Conservation (phyloP, 1,284 basidiomycete genomes). For the Sporisorium exsertum region DNA sequence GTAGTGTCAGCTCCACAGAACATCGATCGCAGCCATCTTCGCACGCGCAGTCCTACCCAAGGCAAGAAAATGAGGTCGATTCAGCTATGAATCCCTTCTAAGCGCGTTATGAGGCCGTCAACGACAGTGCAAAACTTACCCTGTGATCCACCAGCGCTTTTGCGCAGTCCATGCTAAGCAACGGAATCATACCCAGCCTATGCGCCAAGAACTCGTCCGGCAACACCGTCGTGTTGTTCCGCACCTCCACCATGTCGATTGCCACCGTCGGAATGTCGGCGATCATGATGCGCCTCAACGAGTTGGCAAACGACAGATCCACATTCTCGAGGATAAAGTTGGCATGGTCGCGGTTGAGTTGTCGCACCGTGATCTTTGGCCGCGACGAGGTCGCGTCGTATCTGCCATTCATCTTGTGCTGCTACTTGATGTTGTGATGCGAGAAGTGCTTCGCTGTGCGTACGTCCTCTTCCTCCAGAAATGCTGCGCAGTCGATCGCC, state of each 20-base stretch:
- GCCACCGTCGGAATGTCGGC: constrained; percentile 73
- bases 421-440: not conserved
- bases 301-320: constrained; percentile 67
- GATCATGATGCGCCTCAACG: constrained; percentile 65
- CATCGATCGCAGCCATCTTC: constrained; percentile 82
- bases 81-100: not conserved
- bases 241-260: constrained; percentile 95
- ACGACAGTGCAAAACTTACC: constrained; percentile 34
- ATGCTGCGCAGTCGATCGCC: constrained; percentile 3
- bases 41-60: constrained; percentile 83
- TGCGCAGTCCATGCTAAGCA: constrained; percentile 75
- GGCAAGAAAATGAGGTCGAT: not conserved
- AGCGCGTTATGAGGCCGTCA: too few relatives aligned
- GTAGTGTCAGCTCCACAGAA: constrained; percentile 80
- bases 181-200: constrained; percentile 91
- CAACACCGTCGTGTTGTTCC: constrained; percentile 90
- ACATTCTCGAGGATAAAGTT: constrained; percentile 67
- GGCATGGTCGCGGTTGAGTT: constrained; percentile 57
- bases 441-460: not conserved
- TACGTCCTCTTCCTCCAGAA: not conserved
- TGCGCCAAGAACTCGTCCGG: constrained; percentile 98
- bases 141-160: constrained; percentile 64
- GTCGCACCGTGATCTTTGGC: constrained; percentile 58
- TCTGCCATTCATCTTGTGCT: constrained; percentile 37
- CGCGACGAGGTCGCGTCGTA: constrained; percentile 40